Conservation (phyloP, 768 basidiomycete species). For the Kwoniella sp. region DNA sequence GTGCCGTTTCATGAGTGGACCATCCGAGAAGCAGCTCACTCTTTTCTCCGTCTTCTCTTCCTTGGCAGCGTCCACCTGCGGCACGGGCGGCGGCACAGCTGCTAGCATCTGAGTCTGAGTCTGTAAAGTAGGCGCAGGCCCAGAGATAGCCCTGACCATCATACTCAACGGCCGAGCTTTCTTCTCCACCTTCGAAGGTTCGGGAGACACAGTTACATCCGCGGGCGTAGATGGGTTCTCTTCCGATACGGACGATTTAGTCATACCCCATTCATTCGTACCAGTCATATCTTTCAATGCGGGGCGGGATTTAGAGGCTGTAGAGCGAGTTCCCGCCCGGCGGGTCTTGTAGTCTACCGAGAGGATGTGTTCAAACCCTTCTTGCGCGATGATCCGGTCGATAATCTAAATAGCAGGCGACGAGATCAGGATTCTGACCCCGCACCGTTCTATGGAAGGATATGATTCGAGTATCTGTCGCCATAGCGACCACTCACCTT, state of each 20-base stretch:
- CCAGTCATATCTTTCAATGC: slow-evolving; percentile 12
- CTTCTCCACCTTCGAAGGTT: slow-evolving; percentile 16
- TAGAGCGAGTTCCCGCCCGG: slow-evolving; percentile 20
- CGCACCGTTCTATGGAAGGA: neutral
- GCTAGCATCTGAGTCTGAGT: neutral
- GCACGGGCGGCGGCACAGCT: slow-evolving; percentile 1
- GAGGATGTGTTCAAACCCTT: slow-evolving; percentile 91
- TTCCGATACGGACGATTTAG: slow-evolving; percentile 3
- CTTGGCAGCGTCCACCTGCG: slow-evolving; percentile 9
- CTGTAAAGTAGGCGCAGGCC: slow-evolving; percentile 6
- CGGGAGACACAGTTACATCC: neutral
- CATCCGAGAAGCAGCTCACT: slow-evolving; percentile 38
- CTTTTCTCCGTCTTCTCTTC: slow-evolving; percentile 42
- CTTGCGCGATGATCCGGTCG: slow-evolving; percentile 92
- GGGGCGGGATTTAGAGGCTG: slow-evolving; percentile 3
- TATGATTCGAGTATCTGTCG: neutral
- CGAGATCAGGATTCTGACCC: neutral
- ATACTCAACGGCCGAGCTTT: slow-evolving; percentile 51
- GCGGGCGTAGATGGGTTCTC: slow-evolving; percentile 1
- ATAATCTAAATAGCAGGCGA: slow-evolving; percentile 63
- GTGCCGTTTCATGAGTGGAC: neutral
- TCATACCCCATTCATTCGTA: neutral
- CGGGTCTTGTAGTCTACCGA: slow-evolving; percentile 70
- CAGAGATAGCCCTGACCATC: slow-evolving; percentile 37
- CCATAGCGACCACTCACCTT: slow-evolving; percentile 58